These are phyloP conservation scores for Eragrostis tef DNA, from an alignment of 202 grass and related monocot species.

Conservation along the genomic window DNA sequence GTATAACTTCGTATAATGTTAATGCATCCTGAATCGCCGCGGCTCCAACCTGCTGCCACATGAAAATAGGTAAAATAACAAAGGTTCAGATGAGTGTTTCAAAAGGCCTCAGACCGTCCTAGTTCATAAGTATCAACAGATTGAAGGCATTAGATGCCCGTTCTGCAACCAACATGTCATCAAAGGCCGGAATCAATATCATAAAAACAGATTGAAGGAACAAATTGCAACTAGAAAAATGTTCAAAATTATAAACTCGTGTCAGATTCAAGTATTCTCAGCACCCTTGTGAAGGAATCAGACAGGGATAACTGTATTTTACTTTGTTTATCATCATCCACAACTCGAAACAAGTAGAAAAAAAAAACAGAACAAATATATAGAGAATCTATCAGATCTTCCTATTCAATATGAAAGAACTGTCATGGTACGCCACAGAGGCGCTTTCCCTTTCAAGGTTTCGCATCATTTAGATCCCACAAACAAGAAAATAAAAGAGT, in stretches of 20 bases:
- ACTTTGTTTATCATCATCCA: conserved; percentile 56
- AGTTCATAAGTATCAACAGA: conserved; percentile 54
- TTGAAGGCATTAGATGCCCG: background rate
- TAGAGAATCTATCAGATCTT: conserved; percentile 58
- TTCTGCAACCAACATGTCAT: conserved; percentile 56
- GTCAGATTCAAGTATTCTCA: conserved; percentile 54
- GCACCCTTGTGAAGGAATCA: conserved; percentile 58
- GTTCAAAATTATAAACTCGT: background rate
- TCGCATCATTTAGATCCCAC: conserved; percentile 56
- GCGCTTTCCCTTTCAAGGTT: conserved; percentile 44
- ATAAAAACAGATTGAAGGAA: too few species aligned
- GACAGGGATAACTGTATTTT: conserved; percentile 63
- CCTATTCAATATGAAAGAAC: conserved; percentile 65
- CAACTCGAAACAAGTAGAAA: background rate
- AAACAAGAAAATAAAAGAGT: background rate
- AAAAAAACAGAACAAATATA: background rate
- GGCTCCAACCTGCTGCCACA: too few species aligned
- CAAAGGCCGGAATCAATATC: conserved; percentile 18
- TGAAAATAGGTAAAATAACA: too few species aligned
- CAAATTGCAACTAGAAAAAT: background rate
- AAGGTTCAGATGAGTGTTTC: background rate
- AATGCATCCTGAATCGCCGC: too few species aligned
- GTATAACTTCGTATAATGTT: too few species aligned
- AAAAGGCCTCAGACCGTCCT: conserved; percentile 61
- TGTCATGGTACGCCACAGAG: conserved; percentile 47